Evolutionary conservation across 495 filamentous ascomycete genomes (phyloP), one percentile per base, ranked within the genome.

Genomic region (Beverwykella pulmonaria): DNA sequence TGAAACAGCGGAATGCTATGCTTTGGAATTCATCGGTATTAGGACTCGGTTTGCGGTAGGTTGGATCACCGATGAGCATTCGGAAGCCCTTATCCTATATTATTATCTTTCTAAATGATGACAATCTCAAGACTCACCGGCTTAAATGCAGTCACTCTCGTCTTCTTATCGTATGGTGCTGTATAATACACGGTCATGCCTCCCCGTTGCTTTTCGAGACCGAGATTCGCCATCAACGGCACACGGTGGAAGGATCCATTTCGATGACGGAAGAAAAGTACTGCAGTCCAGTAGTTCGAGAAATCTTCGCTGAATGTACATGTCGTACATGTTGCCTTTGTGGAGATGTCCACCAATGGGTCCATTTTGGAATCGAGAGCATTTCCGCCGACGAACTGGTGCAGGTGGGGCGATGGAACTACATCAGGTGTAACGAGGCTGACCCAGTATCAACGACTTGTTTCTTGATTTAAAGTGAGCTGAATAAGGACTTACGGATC

Each of bases 231-330:
- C 70, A 82, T 81, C 68, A 79, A 76, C 15, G 78, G 79, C 34
- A 82, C 80, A 34, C 79, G 71, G 65, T 79, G 80, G 70, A 73
- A 81, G 44, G 73, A 79, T 2, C 79, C 79, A 65, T 82, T 82
- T 26, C 76, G 78, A 73, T 23, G 23, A 61, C 75, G 77, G 74
- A 81, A 83, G 73, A 81, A 83, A 47, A 83, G 67, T 71, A 77
- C 79, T 46, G 60, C 60, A 26, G 60, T 63, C 60, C 60, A 63
- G 26, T 63, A 63, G 39, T 65, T 65, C 10, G 41, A 58, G 53
- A 65, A 58, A 25, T 65, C 61, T 30, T 65, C 61, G 15, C 19
- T 59, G 27, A 65, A 65, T 8, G 36, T 54, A 30, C 61, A 65
- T 19, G 61, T 55, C 19, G 61, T 65, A 53, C 61, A 65, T 10